Base-by-base conservation (phyloP, 768 basidiomycete species). In the Strobilomyces confusus region DNA sequence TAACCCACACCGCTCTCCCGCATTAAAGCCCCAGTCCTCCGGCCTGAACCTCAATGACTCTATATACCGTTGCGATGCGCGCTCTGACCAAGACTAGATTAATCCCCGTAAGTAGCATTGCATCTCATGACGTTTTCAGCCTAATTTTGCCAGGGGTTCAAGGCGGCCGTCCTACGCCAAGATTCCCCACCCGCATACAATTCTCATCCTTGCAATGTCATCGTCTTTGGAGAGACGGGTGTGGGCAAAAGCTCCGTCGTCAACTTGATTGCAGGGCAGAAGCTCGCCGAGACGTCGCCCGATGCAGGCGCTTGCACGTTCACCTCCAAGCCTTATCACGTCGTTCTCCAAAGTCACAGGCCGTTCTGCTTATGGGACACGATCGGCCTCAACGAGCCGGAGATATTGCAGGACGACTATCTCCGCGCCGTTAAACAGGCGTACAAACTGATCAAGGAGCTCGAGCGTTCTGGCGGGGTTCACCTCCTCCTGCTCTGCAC, bases 231-330 rank as follows among this genome's bases (percentile, higher is more conserved):
- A 22, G 66, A 67, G 46, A 57, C 66, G 11, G 66, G 66, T 15
- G 36, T 45, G 8, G 70, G 71, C 2, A 77, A 77, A 52, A 77
- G 77, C 52, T 73, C 73, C 1, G 61, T 76, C 29, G 59, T 77
- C 56, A 77, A 77, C 58, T 58, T 77, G 66, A 59, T 77, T 23
- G 61, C 61, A n/a, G 66, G 65, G 11, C 5, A 22, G 0, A 42
- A 64, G 2, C 34, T 58, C 1, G 74, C 74, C 12, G 5, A 45
- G 4, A 65, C 66, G n/a, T 74, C 71, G 2, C 64, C 64, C 25
- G 56, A 64, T 11, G 68, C 70, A 9, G 47, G 50, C 0, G 72
- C 73, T 8, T 73, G 69, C 58, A 77, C 77, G 0, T 69, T 75
- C 34, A 6, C 57, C 14, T 64, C 55, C 46, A 52, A 45, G 0